Percentiles rank a stretch among this genome's conserved stretches.
These are phyloP conservation scores for Gamsiella multidivaricata DNA, from an alignment of 192 early-diverging fungal species.

Conservation along the genomic window DNA sequence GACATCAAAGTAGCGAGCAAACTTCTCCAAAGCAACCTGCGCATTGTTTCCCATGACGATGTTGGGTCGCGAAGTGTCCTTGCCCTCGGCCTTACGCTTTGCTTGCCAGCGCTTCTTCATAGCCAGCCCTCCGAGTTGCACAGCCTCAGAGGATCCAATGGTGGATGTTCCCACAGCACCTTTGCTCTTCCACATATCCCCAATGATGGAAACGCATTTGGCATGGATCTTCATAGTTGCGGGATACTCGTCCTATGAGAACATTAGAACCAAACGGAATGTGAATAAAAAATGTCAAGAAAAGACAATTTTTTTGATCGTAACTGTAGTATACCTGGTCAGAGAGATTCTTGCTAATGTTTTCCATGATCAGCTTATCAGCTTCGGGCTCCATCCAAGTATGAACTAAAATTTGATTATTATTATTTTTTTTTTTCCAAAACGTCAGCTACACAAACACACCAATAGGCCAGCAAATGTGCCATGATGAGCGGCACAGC, in stretches of 20 bases:
- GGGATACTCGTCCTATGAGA: slow-evolving; percentile 71
- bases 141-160: slow-evolving; percentile 84
- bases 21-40: slow-evolving; percentile 67
- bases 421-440: background rate
- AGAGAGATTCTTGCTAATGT: slow-evolving; percentile 78
- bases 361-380: slow-evolving; percentile 80
- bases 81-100: slow-evolving; percentile 67
- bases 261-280: background rate
- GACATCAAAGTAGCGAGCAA: slow-evolving; percentile 77
- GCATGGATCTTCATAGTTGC: slow-evolving; percentile 71
- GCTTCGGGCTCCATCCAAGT: slow-evolving; percentile 86
- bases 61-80: slow-evolving; percentile 72
- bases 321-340: too few relatives aligned
- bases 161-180: slow-evolving; percentile 75
- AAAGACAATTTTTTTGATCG: background rate
- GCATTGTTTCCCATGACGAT: slow-evolving; percentile 81
- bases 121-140: slow-evolving; percentile 79
- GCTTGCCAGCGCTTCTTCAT: slow-evolving; percentile 84
- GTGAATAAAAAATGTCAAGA: background rate
- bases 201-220: slow-evolving; percentile 76
- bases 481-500: background rate
- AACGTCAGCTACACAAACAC: background rate
- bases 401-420: slow-evolving; percentile 65
- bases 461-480: background rate
- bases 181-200: slow-evolving; percentile 72